A percentile compares a stretch with the other conserved stretches of the same genome.
Conservation (phyloP, 768 basidiomycete genomes). For the Suillus luteus region DNA sequence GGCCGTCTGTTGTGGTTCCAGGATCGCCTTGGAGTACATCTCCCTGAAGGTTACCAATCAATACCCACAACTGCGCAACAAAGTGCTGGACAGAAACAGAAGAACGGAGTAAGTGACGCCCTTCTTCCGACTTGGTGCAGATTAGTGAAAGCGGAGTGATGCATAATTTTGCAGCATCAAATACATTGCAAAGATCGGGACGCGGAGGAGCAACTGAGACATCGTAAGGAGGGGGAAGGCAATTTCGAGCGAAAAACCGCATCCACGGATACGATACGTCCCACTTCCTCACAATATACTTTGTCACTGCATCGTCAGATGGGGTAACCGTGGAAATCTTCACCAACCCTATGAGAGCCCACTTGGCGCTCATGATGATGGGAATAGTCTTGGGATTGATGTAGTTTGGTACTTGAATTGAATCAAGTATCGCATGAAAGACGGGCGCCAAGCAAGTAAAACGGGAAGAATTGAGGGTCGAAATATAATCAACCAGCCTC, state of each 20-base stretch:
- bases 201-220: neutral
- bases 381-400: neutral
- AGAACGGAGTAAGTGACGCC: neutral
- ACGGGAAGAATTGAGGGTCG: neutral
- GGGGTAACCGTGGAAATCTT: neutral
- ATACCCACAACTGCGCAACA: neutral
- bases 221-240: slow-evolving; percentile 5
- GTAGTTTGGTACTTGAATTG: slow-evolving; percentile 1
- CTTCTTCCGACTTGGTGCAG: neutral
- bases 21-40: neutral
- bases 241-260: neutral
- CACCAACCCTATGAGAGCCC: neutral
- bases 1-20: neutral
- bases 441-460: neutral
- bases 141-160: neutral
- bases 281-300: neutral
- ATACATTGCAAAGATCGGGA: neutral
- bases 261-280: neutral
- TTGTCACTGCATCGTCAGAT: neutral
- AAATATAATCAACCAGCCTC: neutral
- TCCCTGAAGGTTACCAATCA: neutral
- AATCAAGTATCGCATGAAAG: neutral
- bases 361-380: neutral
- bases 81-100: slow-evolving; percentile 2
- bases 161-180: neutral